Conservation (phyloP, 257 asterid genomes). For the Lithospermum erythrorhizon region DNA sequence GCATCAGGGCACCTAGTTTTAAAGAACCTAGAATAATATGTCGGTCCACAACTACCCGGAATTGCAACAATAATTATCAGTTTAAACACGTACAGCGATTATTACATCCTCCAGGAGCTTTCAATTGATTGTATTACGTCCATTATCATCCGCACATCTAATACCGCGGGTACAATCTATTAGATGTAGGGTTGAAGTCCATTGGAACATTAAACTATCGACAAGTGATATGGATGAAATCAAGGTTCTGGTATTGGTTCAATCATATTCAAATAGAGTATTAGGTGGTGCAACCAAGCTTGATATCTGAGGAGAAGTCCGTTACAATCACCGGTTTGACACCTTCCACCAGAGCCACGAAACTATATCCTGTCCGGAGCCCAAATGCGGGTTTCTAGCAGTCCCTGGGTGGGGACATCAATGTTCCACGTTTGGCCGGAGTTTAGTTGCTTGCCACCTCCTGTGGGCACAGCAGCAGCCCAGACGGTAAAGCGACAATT, state of each 20-base stretch:
- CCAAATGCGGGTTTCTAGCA: slow-evolving; percentile 27
- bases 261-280: slow-evolving; percentile 45
- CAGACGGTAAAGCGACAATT: slow-evolving; percentile 31
- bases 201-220: slow-evolving; percentile 61
- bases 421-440: slow-evolving; percentile 19
- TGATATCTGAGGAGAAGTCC: slow-evolving; percentile 28
- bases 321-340: slow-evolving; percentile 29
- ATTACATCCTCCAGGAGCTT: slow-evolving; percentile 61
- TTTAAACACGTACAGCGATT: slow-evolving; percentile 69
- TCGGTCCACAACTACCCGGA: slow-evolving; percentile 47
- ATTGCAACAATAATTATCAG: slow-evolving; percentile 59
- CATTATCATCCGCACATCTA: slow-evolving; percentile 46
- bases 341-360: slow-evolving; percentile 16
- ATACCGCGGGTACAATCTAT: slow-evolving; percentile 18
- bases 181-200: slow-evolving; percentile 12
- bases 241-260: slow-evolving; percentile 31
- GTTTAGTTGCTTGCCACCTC: slow-evolving; percentile 17
- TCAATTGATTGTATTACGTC: slow-evolving; percentile 34
- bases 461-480: slow-evolving; percentile 27
- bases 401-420: slow-evolving; percentile 10
- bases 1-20: slow-evolving; percentile 51
- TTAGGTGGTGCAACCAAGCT: slow-evolving; percentile 49
- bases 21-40: slow-evolving; percentile 39
- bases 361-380: slow-evolving; percentile 25
- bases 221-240: slow-evolving; percentile 42